These are phyloP conservation scores for Tetrapisispora namnaoensis DNA, from an alignment of 805 yeast genomes.

Conservation along the genomic window DNA sequence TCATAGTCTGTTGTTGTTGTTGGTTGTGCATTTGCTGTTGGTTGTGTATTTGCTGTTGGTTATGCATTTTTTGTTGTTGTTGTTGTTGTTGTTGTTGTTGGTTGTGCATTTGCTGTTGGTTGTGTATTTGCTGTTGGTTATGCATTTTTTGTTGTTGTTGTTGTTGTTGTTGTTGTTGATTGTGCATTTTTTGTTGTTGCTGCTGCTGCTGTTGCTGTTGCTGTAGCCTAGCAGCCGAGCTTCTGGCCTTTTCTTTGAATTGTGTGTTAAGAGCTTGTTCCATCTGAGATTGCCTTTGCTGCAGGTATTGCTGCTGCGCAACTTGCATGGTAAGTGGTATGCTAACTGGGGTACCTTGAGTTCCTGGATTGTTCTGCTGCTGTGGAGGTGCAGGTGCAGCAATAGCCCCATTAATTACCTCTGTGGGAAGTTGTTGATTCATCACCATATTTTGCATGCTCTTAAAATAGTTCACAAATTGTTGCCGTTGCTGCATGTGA, in stretches of 20 bases:
- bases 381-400: background rate
- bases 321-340: background rate
- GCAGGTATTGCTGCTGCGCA: background rate
- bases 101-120: no score
- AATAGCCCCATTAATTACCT: background rate
- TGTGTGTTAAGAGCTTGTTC: constrained; percentile 1
- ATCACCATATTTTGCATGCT: constrained; percentile 4
- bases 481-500: constrained; percentile 3
- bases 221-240: background rate
- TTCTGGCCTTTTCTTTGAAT: background rate
- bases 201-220: background rate
- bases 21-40: background rate
- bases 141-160: background rate
- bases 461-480: constrained; percentile 1
- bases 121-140: background rate
- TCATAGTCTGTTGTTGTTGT: background rate
- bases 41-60: background rate
- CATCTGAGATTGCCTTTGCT: constrained; percentile 2
- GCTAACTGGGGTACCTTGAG: background rate
- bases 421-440: constrained; percentile 1
- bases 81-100: background rate
- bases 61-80: background rate
- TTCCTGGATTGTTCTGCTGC: background rate
- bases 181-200: no score
- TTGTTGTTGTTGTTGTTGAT: background rate